Conservation (phyloP, 768 basidiomycete genomes). For the Russula emetica region DNA sequence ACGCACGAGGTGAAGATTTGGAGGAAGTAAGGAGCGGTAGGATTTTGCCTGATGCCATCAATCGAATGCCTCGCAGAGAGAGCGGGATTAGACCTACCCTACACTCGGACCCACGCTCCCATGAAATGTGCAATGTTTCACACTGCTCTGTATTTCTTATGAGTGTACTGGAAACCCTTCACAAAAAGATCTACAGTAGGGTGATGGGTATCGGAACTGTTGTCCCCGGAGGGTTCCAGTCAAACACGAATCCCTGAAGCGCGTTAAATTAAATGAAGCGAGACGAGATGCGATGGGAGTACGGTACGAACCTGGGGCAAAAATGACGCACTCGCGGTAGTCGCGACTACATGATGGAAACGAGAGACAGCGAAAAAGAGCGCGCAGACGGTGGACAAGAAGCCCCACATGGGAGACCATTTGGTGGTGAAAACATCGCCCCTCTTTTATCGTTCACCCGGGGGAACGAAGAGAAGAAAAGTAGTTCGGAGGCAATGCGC, state of each 20-base stretch:
- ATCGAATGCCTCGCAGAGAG: background rate
- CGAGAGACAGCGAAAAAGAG: background rate
- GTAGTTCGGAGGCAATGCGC: background rate
- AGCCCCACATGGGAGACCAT: slow-evolving; percentile 1
- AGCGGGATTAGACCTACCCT: slow-evolving; percentile 29
- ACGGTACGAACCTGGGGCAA: slow-evolving; percentile 12
- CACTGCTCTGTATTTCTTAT: slow-evolving; percentile 33
- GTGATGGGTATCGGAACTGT: slow-evolving; percentile 34
- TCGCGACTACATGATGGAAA: background rate
- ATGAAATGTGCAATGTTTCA: slow-evolving; percentile 34
- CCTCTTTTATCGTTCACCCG: too few species aligned
- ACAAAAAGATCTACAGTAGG: slow-evolving; percentile 13
- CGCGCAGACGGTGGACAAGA: background rate
- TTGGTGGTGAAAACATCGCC: background rate
- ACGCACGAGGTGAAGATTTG: slow-evolving; percentile 60
- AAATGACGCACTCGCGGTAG: background rate
- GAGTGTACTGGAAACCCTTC: background rate
- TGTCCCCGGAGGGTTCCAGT: slow-evolving; percentile 33
- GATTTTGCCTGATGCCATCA: slow-evolving; percentile 41
- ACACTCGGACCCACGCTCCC: slow-evolving; percentile 31
- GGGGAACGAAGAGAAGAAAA: background rate
- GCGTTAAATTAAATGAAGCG: background rate
- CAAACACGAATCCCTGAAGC: slow-evolving; percentile 34
- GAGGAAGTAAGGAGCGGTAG: slow-evolving; percentile 53
- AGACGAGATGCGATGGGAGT: background rate